Evolutionary conservation across 371 early-diverging fungal genomes (phyloP), one percentile per base, ranked within the genome.

Genomic region (Nematocida ausubeli): DNA sequence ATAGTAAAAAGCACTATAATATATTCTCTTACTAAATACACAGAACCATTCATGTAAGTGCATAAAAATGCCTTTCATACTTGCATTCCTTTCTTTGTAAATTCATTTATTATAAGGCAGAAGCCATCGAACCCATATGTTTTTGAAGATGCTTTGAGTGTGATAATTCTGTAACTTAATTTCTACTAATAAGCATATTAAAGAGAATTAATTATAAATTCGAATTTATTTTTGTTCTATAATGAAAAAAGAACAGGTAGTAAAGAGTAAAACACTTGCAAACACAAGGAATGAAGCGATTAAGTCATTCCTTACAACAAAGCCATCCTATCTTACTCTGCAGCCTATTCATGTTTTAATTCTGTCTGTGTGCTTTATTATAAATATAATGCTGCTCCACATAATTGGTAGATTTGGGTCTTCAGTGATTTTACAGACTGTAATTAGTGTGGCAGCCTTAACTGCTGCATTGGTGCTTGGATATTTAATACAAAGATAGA

Each of bases 311-410:
- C 47, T 75, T 7, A 55, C 64, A 24, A 49, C 66, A 51, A n/a
- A 28, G 19, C 52, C 78, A 28, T 66, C 78, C 3, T 66, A 66
- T 39, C 78, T 75, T 42, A 62, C 78, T 37, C 50, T 75, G 16
- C 66, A 75, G 37, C 85, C 86, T 1, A 81, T 83, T 19, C 80
- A 83, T n/a, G 82, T 85, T 5, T 54, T 86, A 24, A 64, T 85
- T 26, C 70, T 85, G 7, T 84, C 84, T 16, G 37, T 86, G 1
- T 68, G 75, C 32, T 84, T 85, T 75, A 84, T 86, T 40, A 79
- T 39, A 28, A 82, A 69, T 70, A 83, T 86, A 22, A 81, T 85
- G 66, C 14, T 82, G 0, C 70, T 83, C 19, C 86, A 86, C 72
- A 58, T 86, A 28, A 64, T 82, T 14, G 67, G 71, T n/a, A 81